Evolutionary conservation across 2,329 filamentous ascomycete genomes (phyloP).

Genomic region (Ustulina deusta): DNA sequence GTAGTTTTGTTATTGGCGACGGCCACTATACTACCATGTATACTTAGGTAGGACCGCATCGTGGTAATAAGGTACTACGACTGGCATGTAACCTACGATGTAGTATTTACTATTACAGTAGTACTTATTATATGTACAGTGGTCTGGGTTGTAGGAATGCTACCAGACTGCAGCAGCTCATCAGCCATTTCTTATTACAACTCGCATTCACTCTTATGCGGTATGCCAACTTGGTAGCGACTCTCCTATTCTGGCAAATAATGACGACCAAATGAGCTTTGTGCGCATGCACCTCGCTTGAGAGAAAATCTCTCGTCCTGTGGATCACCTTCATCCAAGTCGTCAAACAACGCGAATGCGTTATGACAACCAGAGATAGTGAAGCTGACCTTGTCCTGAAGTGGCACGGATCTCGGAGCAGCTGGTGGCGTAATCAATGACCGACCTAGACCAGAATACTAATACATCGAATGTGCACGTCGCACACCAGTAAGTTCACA

Average conservation of each 20-base stretch:
- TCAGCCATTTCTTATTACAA: constrained; percentile 32
- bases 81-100: neutral
- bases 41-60: constrained; percentile 13
- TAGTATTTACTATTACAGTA: too few species aligned
- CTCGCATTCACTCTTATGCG: constrained; percentile 31
- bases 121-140: neutral
- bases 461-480: neutral
- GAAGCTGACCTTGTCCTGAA: constrained; percentile 10
- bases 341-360: constrained; percentile 7
- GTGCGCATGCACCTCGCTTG: constrained; percentile 33
- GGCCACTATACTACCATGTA: constrained; percentile 6
- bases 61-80: constrained; percentile 14
- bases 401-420: constrained; percentile 10
- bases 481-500: constrained; percentile 40
- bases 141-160: constrained; percentile 22
- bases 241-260: constrained; percentile 35
- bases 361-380: constrained; percentile 9
- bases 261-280: constrained; percentile 38
- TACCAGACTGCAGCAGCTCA: constrained; percentile 37
- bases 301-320: constrained; percentile 31
- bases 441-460: constrained; percentile 2
- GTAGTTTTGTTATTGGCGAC: constrained; percentile 28
- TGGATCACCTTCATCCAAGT: constrained; percentile 20
- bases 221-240: constrained; percentile 37
- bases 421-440: constrained; percentile 31